Conservation (phyloP, 2,329 filamentous ascomycete genomes). For the Byssochlamys sp. region DNA sequence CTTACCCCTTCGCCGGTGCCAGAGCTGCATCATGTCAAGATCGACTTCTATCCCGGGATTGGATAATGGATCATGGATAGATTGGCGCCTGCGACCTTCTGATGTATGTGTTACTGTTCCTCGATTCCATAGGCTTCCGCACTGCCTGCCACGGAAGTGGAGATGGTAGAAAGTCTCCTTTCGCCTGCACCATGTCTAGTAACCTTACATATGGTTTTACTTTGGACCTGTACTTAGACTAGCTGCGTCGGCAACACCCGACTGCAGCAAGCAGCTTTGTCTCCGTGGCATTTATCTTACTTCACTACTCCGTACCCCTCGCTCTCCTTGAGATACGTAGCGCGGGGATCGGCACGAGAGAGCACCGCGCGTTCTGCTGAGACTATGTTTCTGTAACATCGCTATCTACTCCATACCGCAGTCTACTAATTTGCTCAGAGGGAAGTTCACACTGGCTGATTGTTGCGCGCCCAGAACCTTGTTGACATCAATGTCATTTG, state of each 20-base stretch:
- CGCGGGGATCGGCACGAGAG: background rate
- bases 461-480: background rate
- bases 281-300: background rate
- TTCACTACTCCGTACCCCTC: background rate
- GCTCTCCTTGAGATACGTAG: background rate
- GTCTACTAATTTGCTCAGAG: background rate
- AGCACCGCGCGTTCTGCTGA: background rate
- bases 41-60: background rate
- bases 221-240: background rate
- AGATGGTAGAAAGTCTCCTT: background rate
- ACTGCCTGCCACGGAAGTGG: background rate
- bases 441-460: background rate
- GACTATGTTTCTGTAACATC: background rate
- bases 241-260: background rate
- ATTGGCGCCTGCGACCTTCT: background rate
- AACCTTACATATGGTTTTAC: background rate
- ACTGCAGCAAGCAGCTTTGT: background rate
- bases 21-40: background rate
- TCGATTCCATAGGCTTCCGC: background rate
- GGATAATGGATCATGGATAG: background rate
- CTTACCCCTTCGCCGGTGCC: background rate
- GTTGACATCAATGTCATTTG: background rate
- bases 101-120: background rate
- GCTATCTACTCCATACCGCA: background rate
- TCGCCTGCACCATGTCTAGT: background rate